Percentiles rank a stretch among this genome's conserved stretches.
Conservation (phyloP, 345 rosid species). For the Eucalyptus globulus region DNA sequence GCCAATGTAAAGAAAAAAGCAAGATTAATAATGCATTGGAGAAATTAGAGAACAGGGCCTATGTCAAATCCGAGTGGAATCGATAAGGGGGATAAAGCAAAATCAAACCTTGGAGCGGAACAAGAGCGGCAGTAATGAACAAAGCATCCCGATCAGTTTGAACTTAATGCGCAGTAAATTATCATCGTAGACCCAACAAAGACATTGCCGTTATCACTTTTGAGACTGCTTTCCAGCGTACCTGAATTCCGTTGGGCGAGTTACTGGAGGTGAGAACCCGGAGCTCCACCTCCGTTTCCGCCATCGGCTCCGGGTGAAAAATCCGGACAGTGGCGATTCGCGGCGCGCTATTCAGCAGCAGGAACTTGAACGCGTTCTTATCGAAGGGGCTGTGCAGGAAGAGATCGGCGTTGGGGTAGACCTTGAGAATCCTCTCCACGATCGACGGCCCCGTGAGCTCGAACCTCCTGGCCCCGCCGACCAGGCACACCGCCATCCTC, state of each 20-base stretch:
- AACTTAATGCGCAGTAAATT: background rate
- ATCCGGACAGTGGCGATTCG: constrained; percentile 66
- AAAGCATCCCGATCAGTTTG: background rate
- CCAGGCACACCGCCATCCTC: constrained; percentile 84
- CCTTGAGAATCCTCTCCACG: constrained; percentile 44
- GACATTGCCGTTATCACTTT: background rate
- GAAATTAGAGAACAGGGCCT: background rate
- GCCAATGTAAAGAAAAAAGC: background rate
- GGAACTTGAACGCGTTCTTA: constrained; percentile 46
- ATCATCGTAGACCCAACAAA: background rate
- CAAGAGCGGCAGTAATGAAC: background rate
- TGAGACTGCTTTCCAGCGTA: background rate
- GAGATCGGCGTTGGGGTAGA: constrained; percentile 77
- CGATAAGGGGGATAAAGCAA: background rate
- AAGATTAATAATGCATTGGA: background rate
- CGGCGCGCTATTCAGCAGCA: constrained; percentile 48
- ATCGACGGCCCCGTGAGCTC: constrained; percentile 92
- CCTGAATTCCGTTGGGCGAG: constrained; percentile 98
- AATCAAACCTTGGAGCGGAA: background rate
- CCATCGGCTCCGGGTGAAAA: constrained; percentile 32
- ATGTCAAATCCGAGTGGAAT: background rate
- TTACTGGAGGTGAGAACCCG: constrained; percentile 70
- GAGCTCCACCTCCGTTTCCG: constrained; percentile 37
- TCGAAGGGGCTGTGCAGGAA: constrained; percentile 78
- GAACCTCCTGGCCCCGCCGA: constrained; percentile 91